Evolutionary conservation across 495 filamentous ascomycete species (phyloP), one percentile per base, ranked within the genome.

Genomic region (Platismatia glauca): DNA sequence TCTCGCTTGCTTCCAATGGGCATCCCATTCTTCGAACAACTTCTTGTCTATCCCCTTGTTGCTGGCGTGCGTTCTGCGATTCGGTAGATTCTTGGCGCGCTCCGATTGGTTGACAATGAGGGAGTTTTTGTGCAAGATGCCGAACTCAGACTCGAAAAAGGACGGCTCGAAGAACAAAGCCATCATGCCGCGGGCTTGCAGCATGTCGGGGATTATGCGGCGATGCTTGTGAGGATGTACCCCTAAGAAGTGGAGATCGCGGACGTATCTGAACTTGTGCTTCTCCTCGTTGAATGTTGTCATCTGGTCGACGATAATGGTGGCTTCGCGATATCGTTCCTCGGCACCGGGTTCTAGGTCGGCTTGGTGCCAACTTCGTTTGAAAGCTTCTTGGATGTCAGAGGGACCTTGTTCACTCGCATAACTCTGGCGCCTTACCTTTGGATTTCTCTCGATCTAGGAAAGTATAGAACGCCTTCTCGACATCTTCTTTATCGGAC

Each of bases 281-380:
- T 57, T n/a, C 58, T 31, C 33, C 31, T 58, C 9, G 33, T 57
- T 16, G 37, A n/a, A 29, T 52, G 35, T 46, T 12, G 52, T 35
- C 58, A 70, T 72, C n/a, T 73, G 67, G 63, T 60, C 64, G 34
- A 77, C 66, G 29, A 79, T 68, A 15, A 67, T 62, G 55, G 69
- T 58, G 5, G 73, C 71, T 58, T 77, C 72, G 1, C 63, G 33
- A 59, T 74, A 75, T 37, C 70, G 71, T 57, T 71, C 66, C 16
- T 69, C 69, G 0, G 73, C 73, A 9, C 73, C 72, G 0, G 77
- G 75, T 41, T 73, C 74, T 3, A 80, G 62, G 63, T 81, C 77
- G 22, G 69, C 76, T 24, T 67, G 65, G 57, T 79, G 78, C 67
- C 76, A 80, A 41, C 67, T 67, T 58, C 74, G 65, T 37, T 79